Base-by-base conservation (phyloP, 176 grass and related monocot species). In the Pharus latifolius region DNA sequence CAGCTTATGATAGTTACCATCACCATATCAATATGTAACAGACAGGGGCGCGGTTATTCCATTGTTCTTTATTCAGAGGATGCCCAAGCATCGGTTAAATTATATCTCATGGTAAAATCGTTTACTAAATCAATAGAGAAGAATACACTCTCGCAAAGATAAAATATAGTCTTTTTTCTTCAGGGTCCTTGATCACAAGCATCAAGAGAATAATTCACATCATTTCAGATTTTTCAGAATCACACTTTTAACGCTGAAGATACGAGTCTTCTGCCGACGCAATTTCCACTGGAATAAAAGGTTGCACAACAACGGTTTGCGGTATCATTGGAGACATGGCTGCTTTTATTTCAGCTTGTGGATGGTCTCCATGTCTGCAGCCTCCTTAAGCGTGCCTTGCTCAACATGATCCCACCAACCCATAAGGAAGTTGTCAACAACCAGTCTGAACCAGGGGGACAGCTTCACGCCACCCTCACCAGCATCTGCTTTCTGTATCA, bases 361-460 rank as follows among this genome's bases (percentile, higher is more conserved):
- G 78, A 99, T 99, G 68, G 95, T 91, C 60, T 99, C 52, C 95
- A 99, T 91, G 67, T 94, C 95, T 10, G 78, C 78, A 3, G 63
- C 87, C 63, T 99, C 72, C 3, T 27, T 2, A 10, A 99, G 87
- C 5, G 84, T 91, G 61, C 82, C 95, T 18, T 82, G 81, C 76
- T 99, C 87, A 15, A 91, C 61, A 16, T 88, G 87, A 27, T 94
- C 95, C 95, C 95, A 99, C 95, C 95, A 99, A 10, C 73, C 74
- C 82, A 91, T 80, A 10, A 99, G 90, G 44, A 99, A 99, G 79
- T 99, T 88, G 46, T 94, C 90, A 0, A 91, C 90, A 9, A 91
- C 90, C 40, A 99, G 79, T 51, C 84, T 65, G 82, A 94, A 99
- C 95, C 95, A 99, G 0, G 90, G 95, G 6, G 95, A 99, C 13